Evolutionary conservation across 495 filamentous ascomycete species (phyloP).

Genomic region (Aspergillus wentii): DNA sequence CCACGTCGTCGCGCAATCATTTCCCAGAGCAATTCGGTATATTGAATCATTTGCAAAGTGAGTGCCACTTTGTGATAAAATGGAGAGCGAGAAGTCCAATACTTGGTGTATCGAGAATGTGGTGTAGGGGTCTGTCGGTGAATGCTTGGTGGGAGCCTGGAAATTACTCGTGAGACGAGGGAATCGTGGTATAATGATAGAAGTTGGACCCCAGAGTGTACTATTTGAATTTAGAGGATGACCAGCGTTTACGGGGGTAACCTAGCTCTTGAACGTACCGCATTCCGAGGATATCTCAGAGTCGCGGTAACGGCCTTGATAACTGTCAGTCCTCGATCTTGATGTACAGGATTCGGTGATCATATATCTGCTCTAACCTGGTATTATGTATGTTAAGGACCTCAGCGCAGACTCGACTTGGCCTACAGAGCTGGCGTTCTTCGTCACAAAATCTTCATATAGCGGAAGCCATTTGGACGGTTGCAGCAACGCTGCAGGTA

Average conservation of each 20-base stretch:
- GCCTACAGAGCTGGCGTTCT: slow-evolving; percentile 84
- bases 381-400: slow-evolving; percentile 91
- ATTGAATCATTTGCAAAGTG: slow-evolving; percentile 81
- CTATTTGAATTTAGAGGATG: slow-evolving; percentile 20
- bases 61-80: slow-evolving; percentile 75
- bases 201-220: slow-evolving; percentile 83
- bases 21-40: slow-evolving; percentile 85
- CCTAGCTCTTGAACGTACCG: slow-evolving; percentile 31
- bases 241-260: slow-evolving; percentile 1
- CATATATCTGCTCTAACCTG: slow-evolving; percentile 47
- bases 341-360: neutral
- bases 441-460: slow-evolving; percentile 90
- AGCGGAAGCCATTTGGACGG: slow-evolving; percentile 72
- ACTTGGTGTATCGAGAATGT: slow-evolving; percentile 85
- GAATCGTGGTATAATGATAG: slow-evolving; percentile 93
- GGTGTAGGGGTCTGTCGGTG: slow-evolving; percentile 55
- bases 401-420: slow-evolving; percentile 91
- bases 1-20: slow-evolving; percentile 80
- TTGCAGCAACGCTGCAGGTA: slow-evolving; percentile 37
- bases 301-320: slow-evolving; percentile 80
- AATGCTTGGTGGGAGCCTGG: slow-evolving; percentile 38
- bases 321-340: neutral
- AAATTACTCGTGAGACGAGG: slow-evolving; percentile 66
- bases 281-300: slow-evolving; percentile 92
- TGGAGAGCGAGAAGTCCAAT: slow-evolving; percentile 72